Evolutionary conservation across 257 asterid genomes (phyloP), one percentile per base, ranked within the genome.

Genomic region (Cinchona pubescens): DNA sequence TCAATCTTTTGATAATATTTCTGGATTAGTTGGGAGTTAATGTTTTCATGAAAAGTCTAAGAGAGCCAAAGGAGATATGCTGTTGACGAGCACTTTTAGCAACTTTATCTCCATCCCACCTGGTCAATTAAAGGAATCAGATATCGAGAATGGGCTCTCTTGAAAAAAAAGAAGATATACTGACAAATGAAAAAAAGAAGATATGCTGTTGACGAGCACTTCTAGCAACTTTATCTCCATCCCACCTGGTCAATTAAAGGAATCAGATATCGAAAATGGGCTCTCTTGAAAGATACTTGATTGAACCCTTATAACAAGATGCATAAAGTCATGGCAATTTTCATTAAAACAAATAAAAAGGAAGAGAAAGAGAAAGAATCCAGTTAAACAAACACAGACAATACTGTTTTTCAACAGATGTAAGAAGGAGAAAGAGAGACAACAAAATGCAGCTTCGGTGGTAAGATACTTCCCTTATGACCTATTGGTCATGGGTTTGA

Each of bases 51-150:
- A 19, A n/a, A n/a, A n/a, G n/a, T n/a, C n/a, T n/a, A n/a, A n/a
- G n/a, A n/a, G n/a, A n/a, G n/a, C n/a, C n/a, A 76, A 83, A 35
- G 78, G 58, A n/a, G 86, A 79, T 61, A 83, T 76, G 5, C 61
- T 73, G 76, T 46, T 68, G 38, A 79, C 75, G 46, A 79, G 84
- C 64, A 66, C 75, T 62, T 78, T 75, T 46, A 78, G 68, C 71
- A 75, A 68, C 53, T 79, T 77, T 65, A 82, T 82, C 82, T 83
- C 86, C 86, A 83, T 83, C 64, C 66, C 48, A 58, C 76, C 84
- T 73, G 35, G 59, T 72, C 60, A 73, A 12, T 49, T n/a, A 37
- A 74, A 61, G 12, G 19, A 45, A 58, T 59, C 42, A 69, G 58
- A 68, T 40, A 43, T 12, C 25, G 27, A 45, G 13, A 25, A 69